Conservation (phyloP, 192 early-diverging fungal species). For the Chytriomyces sp. region DNA sequence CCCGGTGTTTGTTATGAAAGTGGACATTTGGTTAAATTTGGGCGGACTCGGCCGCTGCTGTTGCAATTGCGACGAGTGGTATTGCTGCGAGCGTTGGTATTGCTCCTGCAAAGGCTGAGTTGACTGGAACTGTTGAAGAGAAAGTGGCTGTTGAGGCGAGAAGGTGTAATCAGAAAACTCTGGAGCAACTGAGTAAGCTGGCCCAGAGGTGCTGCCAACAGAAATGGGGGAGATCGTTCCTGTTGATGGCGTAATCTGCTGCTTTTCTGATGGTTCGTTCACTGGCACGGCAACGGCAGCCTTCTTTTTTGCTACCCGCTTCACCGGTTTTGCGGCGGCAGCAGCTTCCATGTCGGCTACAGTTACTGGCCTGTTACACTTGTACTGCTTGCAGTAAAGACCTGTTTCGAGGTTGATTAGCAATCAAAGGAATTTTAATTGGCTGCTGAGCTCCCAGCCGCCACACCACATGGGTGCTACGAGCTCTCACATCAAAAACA, state of each 20-base stretch:
- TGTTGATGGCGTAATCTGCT: too few species aligned
- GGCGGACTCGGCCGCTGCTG: too few species aligned
- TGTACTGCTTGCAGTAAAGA: constrained; percentile 13
- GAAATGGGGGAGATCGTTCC: too few species aligned
- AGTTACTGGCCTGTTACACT: not conserved
- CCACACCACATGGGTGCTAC: not conserved
- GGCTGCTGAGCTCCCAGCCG: not conserved
- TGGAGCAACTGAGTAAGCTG: not conserved
- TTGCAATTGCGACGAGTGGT: too few species aligned
- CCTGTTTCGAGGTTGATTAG: not conserved
- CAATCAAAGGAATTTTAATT: not conserved
- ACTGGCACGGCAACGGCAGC: not conserved
- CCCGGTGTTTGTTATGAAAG: not conserved
- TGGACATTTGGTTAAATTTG: not conserved
- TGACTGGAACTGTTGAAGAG: too few species aligned
- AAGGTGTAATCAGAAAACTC: constrained; percentile 2
- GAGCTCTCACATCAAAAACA: not conserved
- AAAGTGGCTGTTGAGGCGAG: too few species aligned
- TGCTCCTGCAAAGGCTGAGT: too few species aligned
- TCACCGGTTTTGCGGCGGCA: not conserved
- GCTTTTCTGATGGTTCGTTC: not conserved
- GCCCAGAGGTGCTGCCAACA: too few species aligned
- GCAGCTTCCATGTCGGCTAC: not conserved
- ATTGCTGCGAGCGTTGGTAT: too few species aligned
- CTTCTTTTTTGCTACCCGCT: not conserved